phyloP scores from a whole-genome alignment of 805 yeast genomes.

The Brettanomyces naardenensis region DNA sequence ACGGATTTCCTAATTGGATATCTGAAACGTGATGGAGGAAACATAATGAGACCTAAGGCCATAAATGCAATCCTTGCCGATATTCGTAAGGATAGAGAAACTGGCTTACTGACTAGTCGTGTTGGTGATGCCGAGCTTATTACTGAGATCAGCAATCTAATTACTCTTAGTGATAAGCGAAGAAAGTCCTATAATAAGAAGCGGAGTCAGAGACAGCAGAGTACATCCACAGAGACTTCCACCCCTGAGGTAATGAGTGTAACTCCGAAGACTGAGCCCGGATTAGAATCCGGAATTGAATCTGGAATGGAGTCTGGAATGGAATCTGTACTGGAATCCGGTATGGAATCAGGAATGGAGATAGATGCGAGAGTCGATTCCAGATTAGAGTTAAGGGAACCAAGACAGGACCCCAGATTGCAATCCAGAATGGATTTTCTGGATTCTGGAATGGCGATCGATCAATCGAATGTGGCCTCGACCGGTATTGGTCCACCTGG shows the following conservation, averaged over 20 bases:
- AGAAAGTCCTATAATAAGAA: constrained; percentile 21
- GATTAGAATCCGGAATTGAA: background rate
- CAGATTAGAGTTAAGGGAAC: too few relatives aligned
- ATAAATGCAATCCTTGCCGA: constrained; percentile 19
- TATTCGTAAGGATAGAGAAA: constrained; percentile 17
- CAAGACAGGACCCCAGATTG: too few relatives aligned
- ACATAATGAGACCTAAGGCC: constrained; percentile 17
- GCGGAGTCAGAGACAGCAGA: constrained; percentile 1
- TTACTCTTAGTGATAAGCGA: constrained; percentile 19
- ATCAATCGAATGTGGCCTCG: too few relatives aligned
- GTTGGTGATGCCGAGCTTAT: constrained; percentile 8
- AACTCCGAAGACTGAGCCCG: background rate
- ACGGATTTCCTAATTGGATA: constrained; percentile 20
- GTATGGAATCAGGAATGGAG: background rate
- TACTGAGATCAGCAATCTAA: constrained; percentile 14
- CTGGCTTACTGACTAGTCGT: constrained; percentile 7
- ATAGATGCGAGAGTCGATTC: background rate
- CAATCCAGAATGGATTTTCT: too few relatives aligned
- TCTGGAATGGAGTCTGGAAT: background rate
- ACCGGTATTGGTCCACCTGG: too few relatives aligned
- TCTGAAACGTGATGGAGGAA: constrained; percentile 11
- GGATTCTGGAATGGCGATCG: too few relatives aligned
- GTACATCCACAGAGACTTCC: constrained; percentile 5
- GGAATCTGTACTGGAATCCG: too few relatives aligned
- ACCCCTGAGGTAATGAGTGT: background rate